Percentiles rank a stretch among this genome's conserved stretches.
Conservation (phyloP, 176 grass and related monocot genomes). For the Themeda triandra region DNA sequence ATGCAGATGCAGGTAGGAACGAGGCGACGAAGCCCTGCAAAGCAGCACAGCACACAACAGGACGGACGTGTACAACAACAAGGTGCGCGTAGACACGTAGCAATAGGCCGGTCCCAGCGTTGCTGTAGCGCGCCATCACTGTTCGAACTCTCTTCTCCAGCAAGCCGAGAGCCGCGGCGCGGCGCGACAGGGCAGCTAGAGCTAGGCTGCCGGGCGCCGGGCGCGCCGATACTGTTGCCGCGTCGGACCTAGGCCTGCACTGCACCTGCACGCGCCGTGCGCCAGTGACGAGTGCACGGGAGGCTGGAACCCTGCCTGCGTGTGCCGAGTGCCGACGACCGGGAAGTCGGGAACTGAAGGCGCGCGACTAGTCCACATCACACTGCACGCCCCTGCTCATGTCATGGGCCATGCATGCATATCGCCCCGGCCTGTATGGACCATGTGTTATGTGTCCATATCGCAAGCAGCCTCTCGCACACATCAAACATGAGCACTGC, state of each 20-base stretch:
- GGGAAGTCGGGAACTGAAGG: slow-evolving; percentile 12
- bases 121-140: not conserved
- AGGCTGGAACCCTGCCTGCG: not conserved
- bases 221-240: slow-evolving; percentile 32
- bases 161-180: not conserved
- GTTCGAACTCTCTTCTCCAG: not conserved
- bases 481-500: not conserved
- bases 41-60: not conserved
- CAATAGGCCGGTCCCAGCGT: not conserved
- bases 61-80: not conserved
- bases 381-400: not conserved
- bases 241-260: not conserved
- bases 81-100: not conserved
- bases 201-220: not conserved
- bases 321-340: not conserved
- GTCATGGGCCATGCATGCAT: not conserved
- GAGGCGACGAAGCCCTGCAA: too few species aligned
- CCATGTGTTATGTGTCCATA: not conserved
- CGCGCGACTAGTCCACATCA: slow-evolving; percentile 7
- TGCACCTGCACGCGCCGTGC: not conserved
- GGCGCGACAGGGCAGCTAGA: not conserved
- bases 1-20: not conserved
- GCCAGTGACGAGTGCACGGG: not conserved
- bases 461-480: not conserved
- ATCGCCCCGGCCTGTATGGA: too few species aligned